Percentiles rank a stretch among this genome's conserved stretches.
Conservation (phyloP, 192 early-diverging fungal species). For the Jimgerdemannia lactiflua region DNA sequence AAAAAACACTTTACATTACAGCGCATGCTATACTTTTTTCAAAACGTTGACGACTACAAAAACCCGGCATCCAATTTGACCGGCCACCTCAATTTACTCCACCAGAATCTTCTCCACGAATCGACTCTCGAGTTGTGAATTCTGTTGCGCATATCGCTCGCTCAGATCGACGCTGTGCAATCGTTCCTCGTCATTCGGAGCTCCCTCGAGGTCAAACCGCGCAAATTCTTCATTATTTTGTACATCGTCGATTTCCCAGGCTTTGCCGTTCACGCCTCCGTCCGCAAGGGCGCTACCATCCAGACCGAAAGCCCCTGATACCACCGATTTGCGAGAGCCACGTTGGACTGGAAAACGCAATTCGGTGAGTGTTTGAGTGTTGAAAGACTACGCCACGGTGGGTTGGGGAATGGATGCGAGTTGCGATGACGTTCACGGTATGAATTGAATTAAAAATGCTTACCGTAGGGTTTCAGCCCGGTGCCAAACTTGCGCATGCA, state of each 20-base stretch:
- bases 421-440: not conserved
- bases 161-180: not conserved
- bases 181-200: not conserved
- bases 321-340: not conserved
- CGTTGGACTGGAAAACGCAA: not conserved
- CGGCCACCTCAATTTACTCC: too few relatives aligned
- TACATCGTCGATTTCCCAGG: not conserved
- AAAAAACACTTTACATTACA: too few relatives aligned
- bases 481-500: slow-evolving; percentile 31
- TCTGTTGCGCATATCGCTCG: not conserved
- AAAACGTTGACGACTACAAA: too few relatives aligned
- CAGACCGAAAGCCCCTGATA: not conserved
- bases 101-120: too few relatives aligned
- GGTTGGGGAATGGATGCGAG: not conserved
- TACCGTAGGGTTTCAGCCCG: slow-evolving; percentile 31
- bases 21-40: too few relatives aligned
- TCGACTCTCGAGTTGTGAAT: not conserved
- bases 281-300: not conserved
- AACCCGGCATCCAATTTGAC: too few relatives aligned
- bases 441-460: not conserved
- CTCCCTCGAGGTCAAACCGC: not conserved
- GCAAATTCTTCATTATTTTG: not conserved
- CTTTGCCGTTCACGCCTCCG: not conserved
- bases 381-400: not conserved
- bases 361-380: too few relatives aligned